Percentiles rank a stretch among this genome's conserved stretches.
Evolutionary conservation across 495 filamentous ascomycete genomes (phyloP).

Genomic region (Penicillium diatomitis): DNA sequence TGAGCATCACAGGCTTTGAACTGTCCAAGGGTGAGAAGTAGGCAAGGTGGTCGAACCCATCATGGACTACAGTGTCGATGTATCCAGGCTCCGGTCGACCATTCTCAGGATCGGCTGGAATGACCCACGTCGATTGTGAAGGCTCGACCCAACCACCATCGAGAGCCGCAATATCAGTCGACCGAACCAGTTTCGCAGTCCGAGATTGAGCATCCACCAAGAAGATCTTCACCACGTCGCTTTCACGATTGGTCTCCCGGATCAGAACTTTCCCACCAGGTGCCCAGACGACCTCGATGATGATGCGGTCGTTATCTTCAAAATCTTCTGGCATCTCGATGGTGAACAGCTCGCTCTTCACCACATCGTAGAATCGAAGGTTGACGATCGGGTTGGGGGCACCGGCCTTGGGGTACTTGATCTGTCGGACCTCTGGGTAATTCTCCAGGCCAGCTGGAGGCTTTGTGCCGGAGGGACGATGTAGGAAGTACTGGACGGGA

Average conservation of each 20-base stretch:
- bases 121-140: conserved; percentile 72
- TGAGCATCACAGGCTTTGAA: conserved; percentile 70
- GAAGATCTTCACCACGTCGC: conserved; percentile 77
- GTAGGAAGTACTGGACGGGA: conserved; percentile 88
- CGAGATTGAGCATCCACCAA: conserved; percentile 70
- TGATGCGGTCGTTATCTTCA: conserved; percentile 69
- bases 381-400: conserved; percentile 86
- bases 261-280: conserved; percentile 68
- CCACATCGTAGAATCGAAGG: conserved; percentile 81
- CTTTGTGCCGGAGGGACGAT: conserved; percentile 67
- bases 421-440: conserved; percentile 82
- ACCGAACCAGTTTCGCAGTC: conserved; percentile 70
- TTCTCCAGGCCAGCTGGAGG: conserved; percentile 68
- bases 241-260: conserved; percentile 89
- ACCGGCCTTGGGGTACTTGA: conserved; percentile 97
- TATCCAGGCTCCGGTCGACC: conserved; percentile 80
- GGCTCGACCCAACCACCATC: conserved; percentile 98
- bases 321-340: conserved; percentile 74
- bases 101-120: conserved; percentile 73
- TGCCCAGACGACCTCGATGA: conserved; percentile 91
- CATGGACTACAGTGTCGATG: conserved; percentile 80
- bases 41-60: conserved; percentile 82
- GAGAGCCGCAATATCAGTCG: conserved; percentile 64
- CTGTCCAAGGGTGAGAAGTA: conserved; percentile 93
- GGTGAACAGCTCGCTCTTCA: conserved; percentile 67